Evolutionary conservation across 305 asterid genomes (phyloP).

Genomic region (Fraxinus albicans): DNA sequence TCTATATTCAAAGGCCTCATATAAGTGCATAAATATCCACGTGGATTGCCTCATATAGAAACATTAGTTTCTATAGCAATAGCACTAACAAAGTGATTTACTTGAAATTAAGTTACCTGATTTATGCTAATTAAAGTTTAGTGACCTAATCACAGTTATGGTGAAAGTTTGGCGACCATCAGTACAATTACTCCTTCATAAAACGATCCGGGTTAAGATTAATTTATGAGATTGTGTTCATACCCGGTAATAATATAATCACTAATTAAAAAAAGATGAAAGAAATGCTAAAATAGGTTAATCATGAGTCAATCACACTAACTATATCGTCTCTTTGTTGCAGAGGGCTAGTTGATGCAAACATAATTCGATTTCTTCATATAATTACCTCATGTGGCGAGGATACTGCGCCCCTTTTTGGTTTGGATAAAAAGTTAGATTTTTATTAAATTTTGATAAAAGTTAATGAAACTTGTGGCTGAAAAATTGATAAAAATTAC

Average conservation of each 20-base stretch:
- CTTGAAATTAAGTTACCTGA: neutral
- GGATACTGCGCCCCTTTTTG: neutral
- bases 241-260: neutral
- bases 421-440: neutral
- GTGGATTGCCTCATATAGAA: neutral
- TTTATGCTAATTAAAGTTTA: neutral
- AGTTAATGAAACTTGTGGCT: neutral
- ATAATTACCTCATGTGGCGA: neutral
- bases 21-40: neutral
- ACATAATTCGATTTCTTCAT: neutral
- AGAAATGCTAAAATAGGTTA: neutral
- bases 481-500: too few species aligned
- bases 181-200: neutral
- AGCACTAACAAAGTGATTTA: neutral
- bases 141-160: neutral
- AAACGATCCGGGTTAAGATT: neutral
- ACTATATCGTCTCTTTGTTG: neutral
- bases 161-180: neutral
- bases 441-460: neutral
- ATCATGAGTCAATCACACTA: neutral
- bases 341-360: neutral
- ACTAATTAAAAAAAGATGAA: neutral
- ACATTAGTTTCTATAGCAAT: neutral
- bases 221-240: neutral
- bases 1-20: neutral